Conservation (phyloP, 2,329 filamentous ascomycete species). For the Fusarium nurragi region DNA sequence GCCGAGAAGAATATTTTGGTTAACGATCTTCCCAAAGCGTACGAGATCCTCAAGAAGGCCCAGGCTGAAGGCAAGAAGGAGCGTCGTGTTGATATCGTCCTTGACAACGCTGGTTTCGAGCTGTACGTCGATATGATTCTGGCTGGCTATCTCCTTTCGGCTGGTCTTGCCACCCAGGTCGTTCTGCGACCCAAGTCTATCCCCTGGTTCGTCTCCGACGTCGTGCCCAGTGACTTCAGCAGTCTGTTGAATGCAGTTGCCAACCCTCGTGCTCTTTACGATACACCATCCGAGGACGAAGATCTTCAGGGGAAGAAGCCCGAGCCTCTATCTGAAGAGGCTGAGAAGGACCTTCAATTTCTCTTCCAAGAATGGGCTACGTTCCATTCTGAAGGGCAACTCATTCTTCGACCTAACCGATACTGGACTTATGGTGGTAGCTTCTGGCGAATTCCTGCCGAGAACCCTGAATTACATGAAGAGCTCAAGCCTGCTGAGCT, state of each 20-base stretch:
- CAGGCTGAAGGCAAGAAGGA: slow-evolving; percentile 71
- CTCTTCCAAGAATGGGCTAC: slow-evolving; percentile 84
- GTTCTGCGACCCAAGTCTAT: slow-evolving; percentile 94
- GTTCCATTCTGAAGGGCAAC: slow-evolving; percentile 83
- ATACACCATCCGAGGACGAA: slow-evolving; percentile 75
- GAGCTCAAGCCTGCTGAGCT: slow-evolving; percentile 86
- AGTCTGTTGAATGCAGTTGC: slow-evolving; percentile 84
- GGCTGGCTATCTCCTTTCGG: slow-evolving; percentile 86
- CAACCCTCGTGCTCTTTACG: slow-evolving; percentile 81
- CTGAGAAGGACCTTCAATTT: slow-evolving; percentile 74
- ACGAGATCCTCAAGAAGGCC: slow-evolving; percentile 72
- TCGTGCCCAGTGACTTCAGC: slow-evolving; percentile 84
- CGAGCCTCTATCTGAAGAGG: slow-evolving; percentile 70
- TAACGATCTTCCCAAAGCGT: slow-evolving; percentile 82
- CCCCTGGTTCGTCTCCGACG: slow-evolving; percentile 98
- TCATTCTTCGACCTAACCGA: slow-evolving; percentile 82
- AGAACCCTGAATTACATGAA: slow-evolving; percentile 73
- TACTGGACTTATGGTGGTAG: slow-evolving; percentile 93
- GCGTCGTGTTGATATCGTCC: slow-evolving; percentile 88
- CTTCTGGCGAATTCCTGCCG: slow-evolving; percentile 84
- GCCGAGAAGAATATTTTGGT: slow-evolving; percentile 91
- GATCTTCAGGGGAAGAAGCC: slow-evolving; percentile 65
- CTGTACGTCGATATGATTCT: slow-evolving; percentile 94
- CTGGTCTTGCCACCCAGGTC: slow-evolving; percentile 85
- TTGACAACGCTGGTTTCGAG: slow-evolving; percentile 98